Base-by-base conservation (phyloP, 177 flowering plant genomes). In the Vitis hybrid region DNA sequence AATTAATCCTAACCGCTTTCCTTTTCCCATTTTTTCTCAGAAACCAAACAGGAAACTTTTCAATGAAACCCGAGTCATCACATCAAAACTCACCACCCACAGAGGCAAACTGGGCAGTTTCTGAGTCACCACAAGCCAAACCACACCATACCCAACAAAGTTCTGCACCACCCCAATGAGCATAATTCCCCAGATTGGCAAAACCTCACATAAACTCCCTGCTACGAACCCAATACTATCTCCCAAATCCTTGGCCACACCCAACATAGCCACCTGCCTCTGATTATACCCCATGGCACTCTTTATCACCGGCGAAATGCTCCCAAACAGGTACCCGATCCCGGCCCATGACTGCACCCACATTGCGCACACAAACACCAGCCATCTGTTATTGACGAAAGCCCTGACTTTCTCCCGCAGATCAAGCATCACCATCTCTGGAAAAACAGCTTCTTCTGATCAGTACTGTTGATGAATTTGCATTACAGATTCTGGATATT, bases 181-280 rank as follows among this genome's bases (percentile, higher is more conserved):
- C 11, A 84, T 18, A 61, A 76, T 61, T 1, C 57, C 80, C 88
- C 88, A 85, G 50, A 79, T 41, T 3, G 90, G 88, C 61, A 84
- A 61, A n/a, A 76, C 63, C 76, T 82, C 86, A 69, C 74, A 73
- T 64, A 87, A 64, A 32, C 54, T 35, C 13, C 87, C 90, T 9
- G 87, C 82, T 0, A 84, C 15, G 61, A 85, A 76, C 9, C 90
- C 90, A 70, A 87, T 62, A 54, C 76, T 70, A 27, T 80, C 88
- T 1, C 90, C 90, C 68, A 85, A 69, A 59, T 85, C 86, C 69
- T 87, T 87, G 6, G 90, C 90, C 63, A 87, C 87, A 30, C 90
- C 86, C 58, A 87, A 65, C 9, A 64, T 13, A 2, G 87, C 82
- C 15, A 88, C 49, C 72, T 88, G 83, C 67, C 77, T 76, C 72